Conservation (phyloP, 306 rosid genomes). For the Castanea crenata region DNA sequence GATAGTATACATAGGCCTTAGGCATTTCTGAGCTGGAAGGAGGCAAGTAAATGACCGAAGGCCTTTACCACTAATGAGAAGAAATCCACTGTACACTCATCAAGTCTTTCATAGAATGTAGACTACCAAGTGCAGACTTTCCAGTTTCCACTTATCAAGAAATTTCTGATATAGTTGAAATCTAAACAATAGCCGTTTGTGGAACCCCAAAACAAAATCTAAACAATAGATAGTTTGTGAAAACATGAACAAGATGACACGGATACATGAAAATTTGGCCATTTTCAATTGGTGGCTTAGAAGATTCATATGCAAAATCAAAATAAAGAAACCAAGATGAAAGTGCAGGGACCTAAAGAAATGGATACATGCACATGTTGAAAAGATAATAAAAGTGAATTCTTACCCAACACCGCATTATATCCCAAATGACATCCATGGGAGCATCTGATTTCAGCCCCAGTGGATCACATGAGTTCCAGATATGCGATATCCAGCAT, state of each 20-base stretch:
- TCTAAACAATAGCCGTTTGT: neutral
- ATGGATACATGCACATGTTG: neutral
- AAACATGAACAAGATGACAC: neutral
- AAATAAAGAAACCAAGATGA: neutral
- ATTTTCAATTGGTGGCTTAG: neutral
- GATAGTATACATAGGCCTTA: too few species aligned
- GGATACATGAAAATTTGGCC: neutral
- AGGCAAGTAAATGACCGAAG: too few species aligned
- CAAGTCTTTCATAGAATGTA: too few species aligned
- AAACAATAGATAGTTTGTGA: neutral
- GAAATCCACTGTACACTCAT: too few species aligned
- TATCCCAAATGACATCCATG: constrained; percentile 94
- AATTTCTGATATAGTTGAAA: neutral
- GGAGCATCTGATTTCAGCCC: constrained; percentile 97
- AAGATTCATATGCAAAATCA: neutral
- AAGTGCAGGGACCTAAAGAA: neutral
- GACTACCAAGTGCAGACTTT: too few species aligned
- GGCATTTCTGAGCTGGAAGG: too few species aligned
- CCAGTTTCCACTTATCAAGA: neutral
- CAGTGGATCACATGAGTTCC: constrained; percentile 93
- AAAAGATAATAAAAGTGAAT: neutral
- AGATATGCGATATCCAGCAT: constrained; percentile 90
- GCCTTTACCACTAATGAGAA: too few species aligned
- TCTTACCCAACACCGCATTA: constrained; percentile 98
- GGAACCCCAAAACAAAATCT: neutral